Evolutionary conservation across 139 green algal genomes (phyloP).

Genomic region (Deuterostichococcus epilithicus): DNA sequence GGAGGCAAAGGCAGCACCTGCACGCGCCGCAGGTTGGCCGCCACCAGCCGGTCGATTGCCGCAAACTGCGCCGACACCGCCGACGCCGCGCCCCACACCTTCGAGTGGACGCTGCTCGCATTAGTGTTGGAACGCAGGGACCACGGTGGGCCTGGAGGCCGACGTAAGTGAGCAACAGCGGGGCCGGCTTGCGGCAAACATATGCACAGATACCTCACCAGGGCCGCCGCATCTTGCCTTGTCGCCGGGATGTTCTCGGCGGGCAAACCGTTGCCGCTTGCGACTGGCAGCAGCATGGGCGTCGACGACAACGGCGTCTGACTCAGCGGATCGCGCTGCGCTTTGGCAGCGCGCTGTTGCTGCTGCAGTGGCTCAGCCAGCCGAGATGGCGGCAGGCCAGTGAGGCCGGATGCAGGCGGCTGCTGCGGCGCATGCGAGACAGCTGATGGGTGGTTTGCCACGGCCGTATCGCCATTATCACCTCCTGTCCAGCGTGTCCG

Average conservation of each 20-base stretch:
- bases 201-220: neutral
- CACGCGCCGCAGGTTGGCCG: slow-evolving; percentile 61
- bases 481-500: slow-evolving; percentile 52
- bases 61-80: slow-evolving; percentile 55
- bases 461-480: neutral
- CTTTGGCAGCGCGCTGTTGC: too few species aligned
- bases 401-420: too few species aligned
- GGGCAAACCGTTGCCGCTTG: neutral
- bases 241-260: neutral
- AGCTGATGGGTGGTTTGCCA: neutral
- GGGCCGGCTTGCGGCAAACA: too few species aligned
- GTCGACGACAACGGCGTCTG: neutral
- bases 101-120: neutral
- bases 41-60: slow-evolving; percentile 65
- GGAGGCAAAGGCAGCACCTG: slow-evolving; percentile 24
- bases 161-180: too few species aligned
- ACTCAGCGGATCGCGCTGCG: neutral
- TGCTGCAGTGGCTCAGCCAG: too few species aligned
- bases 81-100: slow-evolving; percentile 46
- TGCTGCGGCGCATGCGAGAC: too few species aligned
- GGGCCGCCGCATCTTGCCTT: neutral
- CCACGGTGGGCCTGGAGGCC: too few species aligned
- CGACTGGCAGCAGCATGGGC: too few species aligned
- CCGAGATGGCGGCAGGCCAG: too few species aligned
- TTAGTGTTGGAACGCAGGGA: too few species aligned